Base-by-base conservation (phyloP, 176 grass and related monocot genomes). In the Pontederia crassipes region DNA sequence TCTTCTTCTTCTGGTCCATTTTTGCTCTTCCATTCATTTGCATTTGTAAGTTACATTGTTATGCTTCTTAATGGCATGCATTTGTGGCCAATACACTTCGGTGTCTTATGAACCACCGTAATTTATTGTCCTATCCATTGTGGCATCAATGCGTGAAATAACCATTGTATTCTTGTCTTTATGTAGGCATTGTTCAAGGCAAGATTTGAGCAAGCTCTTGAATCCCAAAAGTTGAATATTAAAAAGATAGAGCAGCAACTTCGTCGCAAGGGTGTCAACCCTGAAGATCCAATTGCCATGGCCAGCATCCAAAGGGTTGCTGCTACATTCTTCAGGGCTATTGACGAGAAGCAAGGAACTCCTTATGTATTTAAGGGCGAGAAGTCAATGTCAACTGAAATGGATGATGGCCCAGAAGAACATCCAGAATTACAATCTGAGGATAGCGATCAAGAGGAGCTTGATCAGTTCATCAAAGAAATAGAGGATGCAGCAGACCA, bases 371-470 rank as follows among this genome's bases (percentile, higher is more conserved):
- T 97, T 70, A 74, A 27, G 65, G 81, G 82, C 27, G 81, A 77
- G 48, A 57, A 35, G 17, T 63, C 86, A 68, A 50, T 59, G 61
- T 24, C 52, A 46, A 8, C 59, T n/a, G 76, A 62, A 63, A 68
- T 51, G 59, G 47, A 45, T 52, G 79, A 79, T 40, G 47, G n/a
- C 52, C 49, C 63, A 67, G 71, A 84, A 58, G 79, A 84, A 54
- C 56, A 62, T 52, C 35, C 4, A 45, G 81, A 81, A 75, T 48
- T 79, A 10, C 67, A 58, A 75, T 74, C 84, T 53, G 87, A 91
- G 29, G 92, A 97, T 80, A 97, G 92, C 47, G 92, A 97, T 27
- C 83, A 97, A 69, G 92, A 97, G 68, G 92, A 97, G 73, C 92
- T 97, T 68, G 92, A 91, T 60, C 75, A 74, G 24, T 97, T 87